These are phyloP conservation scores for Lachnellula occidentalis DNA, from an alignment of 2,329 filamentous ascomycete species.

Conservation along the genomic window DNA sequence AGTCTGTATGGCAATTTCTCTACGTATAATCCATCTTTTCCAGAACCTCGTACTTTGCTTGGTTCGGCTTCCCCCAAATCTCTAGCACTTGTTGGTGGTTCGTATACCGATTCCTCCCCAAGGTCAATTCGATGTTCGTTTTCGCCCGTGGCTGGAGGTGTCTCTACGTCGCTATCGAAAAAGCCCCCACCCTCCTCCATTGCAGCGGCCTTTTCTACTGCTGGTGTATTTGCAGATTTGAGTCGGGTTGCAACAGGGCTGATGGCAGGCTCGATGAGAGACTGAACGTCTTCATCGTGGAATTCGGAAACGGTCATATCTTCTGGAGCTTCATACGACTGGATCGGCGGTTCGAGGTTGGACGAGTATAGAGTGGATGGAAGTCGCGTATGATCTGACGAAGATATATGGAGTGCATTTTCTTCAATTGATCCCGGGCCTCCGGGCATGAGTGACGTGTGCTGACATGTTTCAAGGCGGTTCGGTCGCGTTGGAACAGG, in stretches of 20 bases:
- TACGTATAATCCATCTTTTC: constrained; percentile 19
- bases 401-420: not conserved
- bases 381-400: not conserved
- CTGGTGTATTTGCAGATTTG: constrained; percentile 49
- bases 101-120: not conserved
- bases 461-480: not conserved
- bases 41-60: constrained; percentile 20
- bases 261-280: constrained; percentile 54
- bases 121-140: not conserved
- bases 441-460: not conserved
- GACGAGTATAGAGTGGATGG: not conserved
- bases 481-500: not conserved
- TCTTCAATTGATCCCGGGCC: not conserved
- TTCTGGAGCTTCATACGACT: constrained; percentile 18
- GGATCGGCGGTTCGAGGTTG: constrained; percentile 8
- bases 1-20: constrained; percentile 25
- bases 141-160: constrained; percentile 19
- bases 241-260: constrained; percentile 52
- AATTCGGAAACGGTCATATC: constrained; percentile 19
- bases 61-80: not conserved
- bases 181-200: constrained; percentile 43
- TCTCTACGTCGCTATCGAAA: constrained; percentile 34
- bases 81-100: not conserved
- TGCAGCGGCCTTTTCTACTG: constrained; percentile 52
- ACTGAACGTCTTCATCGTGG: constrained; percentile 49